Base-by-base conservation (phyloP, 306 rosid species). In the Alnus rubra region DNA sequence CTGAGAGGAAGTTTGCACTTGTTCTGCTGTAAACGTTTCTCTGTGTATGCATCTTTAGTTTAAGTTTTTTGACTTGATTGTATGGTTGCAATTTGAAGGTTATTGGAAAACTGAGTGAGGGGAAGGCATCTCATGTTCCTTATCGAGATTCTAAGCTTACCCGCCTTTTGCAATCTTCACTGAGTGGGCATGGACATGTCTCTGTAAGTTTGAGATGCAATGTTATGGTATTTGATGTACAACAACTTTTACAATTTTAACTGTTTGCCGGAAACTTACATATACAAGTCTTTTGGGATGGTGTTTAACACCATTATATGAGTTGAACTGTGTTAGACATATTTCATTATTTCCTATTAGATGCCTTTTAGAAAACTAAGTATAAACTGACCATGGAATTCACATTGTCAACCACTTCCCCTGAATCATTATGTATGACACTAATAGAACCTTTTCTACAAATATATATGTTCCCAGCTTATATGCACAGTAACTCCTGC, bases 401-500 rank as follows among this genome's bases (percentile, higher is more conserved):
- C 35, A 9, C 71, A 60, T 14, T 31, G 12, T 69, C 49, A 45
- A n/a, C 71, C 31, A 14, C 73, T 2, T 52, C 2, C 55, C 51
- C 67, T 62, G 76, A 37, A 59, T 74, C 63, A 9, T 49, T 80
- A 45, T 69, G 80, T 74, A 69, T 79, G 9, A 51, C 42, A 13
- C 52, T 51, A 49, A 51, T 75, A 54, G 67, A 74, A 49, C 74
- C 49, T 51, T 69, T 79, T 64, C 54, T 71, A 71, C 74, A 82
- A 76, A 56, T 76, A 72, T 74, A 39, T 72, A 77, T 76, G 74
- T 79, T 79, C 59, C 74, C 94, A 96, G 99, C 99, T 96, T 84
- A 96, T 96, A 86, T 96, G 99, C 87, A 96, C 99, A 11, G 91
- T 96, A 62, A 96, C 99, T 86, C 99, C 99, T 13, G 99, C 99